Base-by-base conservation (phyloP, 495 filamentous ascomycete species). In the Trichoderma erinaceum region DNA sequence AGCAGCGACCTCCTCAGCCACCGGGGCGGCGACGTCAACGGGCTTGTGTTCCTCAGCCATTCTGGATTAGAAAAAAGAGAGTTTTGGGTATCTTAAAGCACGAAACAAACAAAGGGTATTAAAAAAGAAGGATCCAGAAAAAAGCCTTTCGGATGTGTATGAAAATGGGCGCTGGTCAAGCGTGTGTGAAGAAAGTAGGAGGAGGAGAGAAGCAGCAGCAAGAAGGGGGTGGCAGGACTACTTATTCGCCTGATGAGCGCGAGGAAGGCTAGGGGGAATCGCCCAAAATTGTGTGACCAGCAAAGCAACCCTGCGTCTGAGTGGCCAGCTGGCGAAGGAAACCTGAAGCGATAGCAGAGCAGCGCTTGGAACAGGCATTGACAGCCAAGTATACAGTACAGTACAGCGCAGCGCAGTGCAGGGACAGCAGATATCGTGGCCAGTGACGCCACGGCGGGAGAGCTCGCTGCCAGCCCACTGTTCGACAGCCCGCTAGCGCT, bases 1-100 rank as follows among this genome's bases (percentile, higher is more conserved):
- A 3, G 69, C 71, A 23, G 74, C 65, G 35, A 74, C 81, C 38
- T 82, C 84, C 50, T 83, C 78, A 32, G 79, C 80, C 67, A 85
- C 38, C 16, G 41, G 63, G 63, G n/a, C 63, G 41, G 38, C 25
- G 65, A 66, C 65, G 16, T 66, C 50, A 25, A 43, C 35, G 25
- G 66, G 38, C 32, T 61, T 43, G 25, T 68, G 15, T 63, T 63
- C 66, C 27, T 61, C 66, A 44, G 66, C 66, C 66, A 68, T 68
- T 68, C 27, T 68, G 56, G 63, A 68, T 79, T 35, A 78, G 70
- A 85, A 80, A 21, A 82, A 75, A 68, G 83, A 80, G 46, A 77
- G 32, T 35, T 76, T 41, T 67, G 58, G 63, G 56, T 67, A 64
- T 64, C 41, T 68, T 41, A 64, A 68, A 68, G 58, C 21, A 13